These are phyloP conservation scores for Tillandsia fasciculata DNA, from an alignment of 176 grass and related monocot genomes.

Conservation along the genomic window DNA sequence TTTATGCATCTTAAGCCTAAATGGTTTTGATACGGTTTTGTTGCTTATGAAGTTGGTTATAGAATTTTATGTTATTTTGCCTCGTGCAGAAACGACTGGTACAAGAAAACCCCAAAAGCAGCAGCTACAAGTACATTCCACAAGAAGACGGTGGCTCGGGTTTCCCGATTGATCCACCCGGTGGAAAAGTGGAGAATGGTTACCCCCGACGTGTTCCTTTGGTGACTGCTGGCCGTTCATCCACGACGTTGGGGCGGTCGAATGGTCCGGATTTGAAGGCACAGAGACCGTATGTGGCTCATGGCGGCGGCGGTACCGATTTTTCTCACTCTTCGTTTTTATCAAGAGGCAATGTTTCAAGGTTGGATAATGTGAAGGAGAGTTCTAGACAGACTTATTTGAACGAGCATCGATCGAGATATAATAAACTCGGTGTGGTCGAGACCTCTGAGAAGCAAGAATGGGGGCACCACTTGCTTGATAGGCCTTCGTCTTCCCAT, in stretches of 20 bases:
- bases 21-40: not conserved
- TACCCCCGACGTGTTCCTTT: slow-evolving; percentile 44
- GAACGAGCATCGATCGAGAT: slow-evolving; percentile 45
- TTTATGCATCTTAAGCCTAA: not conserved
- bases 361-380: slow-evolving; percentile 63
- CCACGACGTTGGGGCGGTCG: slow-evolving; percentile 51
- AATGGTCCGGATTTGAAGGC: slow-evolving; percentile 39
- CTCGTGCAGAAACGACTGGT: slow-evolving; percentile 39
- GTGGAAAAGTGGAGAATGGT: slow-evolving; percentile 51
- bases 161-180: slow-evolving; percentile 54
- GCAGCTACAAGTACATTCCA: slow-evolving; percentile 60
- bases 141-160: slow-evolving; percentile 60
- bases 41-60: slow-evolving; percentile 11
- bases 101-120: slow-evolving; percentile 60
- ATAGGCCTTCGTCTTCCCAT: slow-evolving; percentile 84
- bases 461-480: slow-evolving; percentile 55
- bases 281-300: slow-evolving; percentile 44
- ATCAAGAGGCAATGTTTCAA: slow-evolving; percentile 41
- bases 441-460: slow-evolving; percentile 49
- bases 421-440: slow-evolving; percentile 39
- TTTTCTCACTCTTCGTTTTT: slow-evolving; percentile 41
- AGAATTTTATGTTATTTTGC: not conserved
- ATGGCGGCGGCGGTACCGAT: slow-evolving; percentile 28
- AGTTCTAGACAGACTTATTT: slow-evolving; percentile 43
- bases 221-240: slow-evolving; percentile 61